Conservation (phyloP, 202 grass and related monocot genomes). For the Digitaria exilis region DNA sequence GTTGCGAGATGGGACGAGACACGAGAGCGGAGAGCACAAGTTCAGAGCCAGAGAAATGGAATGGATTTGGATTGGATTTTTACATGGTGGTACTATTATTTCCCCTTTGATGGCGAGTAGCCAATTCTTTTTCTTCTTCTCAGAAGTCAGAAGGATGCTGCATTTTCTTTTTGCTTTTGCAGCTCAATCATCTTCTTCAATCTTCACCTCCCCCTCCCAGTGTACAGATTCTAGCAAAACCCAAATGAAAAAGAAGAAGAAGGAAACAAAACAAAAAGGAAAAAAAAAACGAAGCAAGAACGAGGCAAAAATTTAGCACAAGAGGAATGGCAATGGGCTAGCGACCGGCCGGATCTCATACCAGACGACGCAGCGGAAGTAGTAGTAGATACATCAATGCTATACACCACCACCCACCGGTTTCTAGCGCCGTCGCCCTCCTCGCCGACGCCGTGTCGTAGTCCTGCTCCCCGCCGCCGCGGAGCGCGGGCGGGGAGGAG, state of each 20-base stretch:
- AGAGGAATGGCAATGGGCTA: conserved; percentile 40
- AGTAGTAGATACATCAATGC: conserved; percentile 55
- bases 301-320: conserved; percentile 36
- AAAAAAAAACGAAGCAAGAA: background rate
- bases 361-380: conserved; percentile 37
- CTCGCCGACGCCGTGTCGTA: conserved; percentile 24
- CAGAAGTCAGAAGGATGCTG: conserved; percentile 22
- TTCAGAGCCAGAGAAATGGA: background rate
- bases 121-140: conserved; percentile 2
- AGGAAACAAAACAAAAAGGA: background rate
- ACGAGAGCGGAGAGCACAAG: no score
- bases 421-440: background rate
- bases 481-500: conserved; percentile 64
- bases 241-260: background rate
- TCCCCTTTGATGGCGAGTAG: background rate
- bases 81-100: conserved; percentile 37
- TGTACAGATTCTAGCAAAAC: conserved; percentile 61
- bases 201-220: conserved; percentile 18
- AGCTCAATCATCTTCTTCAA: conserved; percentile 49
- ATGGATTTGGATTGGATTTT: conserved; percentile 32
- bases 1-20: background rate
- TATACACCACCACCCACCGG: conserved; percentile 59
- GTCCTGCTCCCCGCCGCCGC: conserved; percentile 38
- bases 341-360: conserved; percentile 56
- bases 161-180: conserved; percentile 52